phyloP scores from a whole-genome alignment of 1,139 yeast species.

The Pichia terricola region DNA sequence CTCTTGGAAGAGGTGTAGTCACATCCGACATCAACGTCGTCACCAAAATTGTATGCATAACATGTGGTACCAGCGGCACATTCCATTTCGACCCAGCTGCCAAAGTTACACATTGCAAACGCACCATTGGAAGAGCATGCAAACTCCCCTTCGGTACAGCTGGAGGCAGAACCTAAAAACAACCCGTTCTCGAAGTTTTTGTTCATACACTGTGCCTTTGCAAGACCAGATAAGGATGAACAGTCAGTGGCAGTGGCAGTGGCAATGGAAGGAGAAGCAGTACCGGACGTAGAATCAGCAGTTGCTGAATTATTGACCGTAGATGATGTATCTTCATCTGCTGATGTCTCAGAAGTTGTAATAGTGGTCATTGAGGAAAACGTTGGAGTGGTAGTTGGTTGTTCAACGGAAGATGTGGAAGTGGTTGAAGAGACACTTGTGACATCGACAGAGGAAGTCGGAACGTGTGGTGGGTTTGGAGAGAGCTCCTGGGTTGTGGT shows the following conservation, averaged over 20 bases:
- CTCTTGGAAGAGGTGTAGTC: slow-evolving; percentile 22
- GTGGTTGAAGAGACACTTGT: not conserved
- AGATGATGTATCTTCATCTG: not conserved
- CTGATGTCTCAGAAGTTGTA: slow-evolving; percentile 1
- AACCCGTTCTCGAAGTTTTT: slow-evolving; percentile 26
- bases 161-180: slow-evolving; percentile 25
- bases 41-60: slow-evolving; percentile 35
- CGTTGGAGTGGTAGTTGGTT: not conserved
- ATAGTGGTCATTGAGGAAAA: slow-evolving; percentile 18
- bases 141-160: slow-evolving; percentile 40
- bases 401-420: not conserved
- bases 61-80: slow-evolving; percentile 57
- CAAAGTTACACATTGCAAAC: slow-evolving; percentile 45
- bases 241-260: slow-evolving; percentile 21
- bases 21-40: slow-evolving; percentile 33
- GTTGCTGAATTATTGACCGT: not conserved
- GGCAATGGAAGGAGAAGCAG: slow-evolving; percentile 7
- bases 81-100: slow-evolving; percentile 42
- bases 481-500: not conserved
- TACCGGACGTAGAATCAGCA: not conserved
- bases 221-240: slow-evolving; percentile 27
- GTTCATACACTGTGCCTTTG: slow-evolving; percentile 33
- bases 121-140: slow-evolving; percentile 41
- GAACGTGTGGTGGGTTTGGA: not conserved
- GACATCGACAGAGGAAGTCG: not conserved